These are phyloP conservation scores for Stemphylium beticola DNA, from an alignment of 2,329 filamentous ascomycete genomes.

Conservation along the genomic window DNA sequence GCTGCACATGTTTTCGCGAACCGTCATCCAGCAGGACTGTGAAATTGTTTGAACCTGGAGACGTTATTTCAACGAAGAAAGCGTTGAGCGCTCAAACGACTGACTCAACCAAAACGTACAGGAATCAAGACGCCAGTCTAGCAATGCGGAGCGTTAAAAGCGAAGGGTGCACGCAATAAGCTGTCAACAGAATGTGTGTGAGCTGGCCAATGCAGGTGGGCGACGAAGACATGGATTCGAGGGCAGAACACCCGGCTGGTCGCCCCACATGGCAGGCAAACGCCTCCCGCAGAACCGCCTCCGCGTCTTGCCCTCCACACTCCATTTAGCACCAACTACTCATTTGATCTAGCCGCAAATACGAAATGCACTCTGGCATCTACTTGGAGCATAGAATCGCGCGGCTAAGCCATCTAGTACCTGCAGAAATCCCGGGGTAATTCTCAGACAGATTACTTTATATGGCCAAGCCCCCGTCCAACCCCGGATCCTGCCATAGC, in stretches of 20 bases:
- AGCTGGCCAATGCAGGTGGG: neutral
- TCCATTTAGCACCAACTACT: neutral
- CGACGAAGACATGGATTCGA: neutral
- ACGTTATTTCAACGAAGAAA: no score
- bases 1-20: neutral
- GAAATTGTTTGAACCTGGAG: neutral
- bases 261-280: constrained; percentile 13
- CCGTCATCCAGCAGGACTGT: neutral
- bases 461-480: constrained; percentile 25
- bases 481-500: constrained; percentile 16
- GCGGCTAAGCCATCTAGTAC: constrained; percentile 11
- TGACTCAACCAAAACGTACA: no score
- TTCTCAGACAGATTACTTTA: constrained; percentile 27
- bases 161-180: neutral
- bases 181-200: neutral
- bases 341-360: neutral
- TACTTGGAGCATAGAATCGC: neutral
- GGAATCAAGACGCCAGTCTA: neutral
- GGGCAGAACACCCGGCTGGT: constrained; percentile 4
- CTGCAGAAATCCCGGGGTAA: constrained; percentile 13
- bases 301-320: neutral
- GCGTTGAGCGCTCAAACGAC: neutral
- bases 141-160: neutral
- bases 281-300: constrained; percentile 5
- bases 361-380: constrained; percentile 5